Conservation (phyloP, 1,284 basidiomycete genomes). For the Naganishia cerealis region DNA sequence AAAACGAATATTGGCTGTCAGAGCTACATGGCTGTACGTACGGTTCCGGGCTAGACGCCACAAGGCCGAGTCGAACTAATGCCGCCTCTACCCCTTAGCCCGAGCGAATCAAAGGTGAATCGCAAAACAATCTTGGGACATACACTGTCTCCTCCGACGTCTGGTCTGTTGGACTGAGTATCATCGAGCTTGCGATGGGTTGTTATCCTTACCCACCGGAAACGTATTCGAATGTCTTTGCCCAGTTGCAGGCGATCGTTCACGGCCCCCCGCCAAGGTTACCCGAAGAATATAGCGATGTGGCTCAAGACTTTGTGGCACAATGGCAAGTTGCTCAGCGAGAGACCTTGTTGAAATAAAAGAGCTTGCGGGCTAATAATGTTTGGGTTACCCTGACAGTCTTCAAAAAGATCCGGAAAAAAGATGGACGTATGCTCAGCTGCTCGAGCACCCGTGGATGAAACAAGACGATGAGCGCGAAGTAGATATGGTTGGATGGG, state of each 20-base stretch:
- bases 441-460: constrained; percentile 77
- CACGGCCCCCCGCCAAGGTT: constrained; percentile 87
- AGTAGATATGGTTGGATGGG: constrained; percentile 83
- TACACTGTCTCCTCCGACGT: constrained; percentile 97
- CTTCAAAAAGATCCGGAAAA: constrained; percentile 73
- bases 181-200: constrained; percentile 90
- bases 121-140: constrained; percentile 77
- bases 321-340: constrained; percentile 53
- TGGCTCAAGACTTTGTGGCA: constrained; percentile 58
- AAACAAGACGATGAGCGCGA: constrained; percentile 60
- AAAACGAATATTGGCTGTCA: constrained; percentile 99
- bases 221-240: constrained; percentile 94
- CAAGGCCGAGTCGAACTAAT: constrained; percentile 17
- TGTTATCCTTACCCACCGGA: constrained; percentile 98
- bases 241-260: constrained; percentile 92
- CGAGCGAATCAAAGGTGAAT: constrained; percentile 93
- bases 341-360: neutral
- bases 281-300: constrained; percentile 59
- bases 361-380: constrained; percentile 50
- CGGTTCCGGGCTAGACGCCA: neutral
- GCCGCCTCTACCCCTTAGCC: constrained; percentile 59
- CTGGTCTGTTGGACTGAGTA: constrained; percentile 94
- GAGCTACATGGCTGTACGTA: constrained; percentile 90
- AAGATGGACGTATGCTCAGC: constrained; percentile 79
- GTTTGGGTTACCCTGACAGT: constrained; percentile 56